Conservation (phyloP, 352 stramenopile species). For the Pythium angustatum region DNA sequence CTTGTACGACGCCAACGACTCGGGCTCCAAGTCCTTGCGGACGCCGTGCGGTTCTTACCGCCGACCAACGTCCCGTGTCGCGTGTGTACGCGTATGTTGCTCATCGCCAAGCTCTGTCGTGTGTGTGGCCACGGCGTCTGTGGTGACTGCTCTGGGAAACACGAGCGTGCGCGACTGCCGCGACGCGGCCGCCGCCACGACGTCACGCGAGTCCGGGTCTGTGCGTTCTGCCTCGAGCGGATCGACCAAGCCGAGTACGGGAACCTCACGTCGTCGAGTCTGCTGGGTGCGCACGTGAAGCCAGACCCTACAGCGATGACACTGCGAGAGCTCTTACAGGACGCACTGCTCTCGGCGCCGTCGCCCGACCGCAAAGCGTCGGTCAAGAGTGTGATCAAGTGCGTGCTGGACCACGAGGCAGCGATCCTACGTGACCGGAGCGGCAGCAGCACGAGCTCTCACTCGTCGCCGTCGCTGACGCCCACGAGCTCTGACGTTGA, state of each 20-base stretch:
- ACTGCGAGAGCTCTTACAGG: conserved; percentile 42
- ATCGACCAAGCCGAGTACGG: conserved; percentile 54
- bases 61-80: conserved; percentile 45
- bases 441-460: neutral
- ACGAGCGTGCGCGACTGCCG: too few species aligned
- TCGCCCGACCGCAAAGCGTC: conserved; percentile 35
- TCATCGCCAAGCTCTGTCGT: conserved; percentile 46
- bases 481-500: conserved; percentile 6
- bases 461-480: conserved; percentile 28
- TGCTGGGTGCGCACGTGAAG: conserved; percentile 33
- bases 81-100: conserved; percentile 46
- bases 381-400: conserved; percentile 49
- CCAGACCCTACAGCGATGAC: conserved; percentile 30
- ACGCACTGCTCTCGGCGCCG: conserved; percentile 34
- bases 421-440: neutral
- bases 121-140: conserved; percentile 66
- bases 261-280: conserved; percentile 30
- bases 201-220: conserved; percentile 39
- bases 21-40: conserved; percentile 50
- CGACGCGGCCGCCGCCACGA: too few species aligned
- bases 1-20: conserved; percentile 60
- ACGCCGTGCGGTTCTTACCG: conserved; percentile 36
- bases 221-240: conserved; percentile 47
- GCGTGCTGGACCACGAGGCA: conserved; percentile 37
- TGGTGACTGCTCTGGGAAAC: conserved; percentile 38